Evolutionary conservation across 1,284 basidiomycete species (phyloP).

Genomic region (Ceratobasidium papillatum): DNA sequence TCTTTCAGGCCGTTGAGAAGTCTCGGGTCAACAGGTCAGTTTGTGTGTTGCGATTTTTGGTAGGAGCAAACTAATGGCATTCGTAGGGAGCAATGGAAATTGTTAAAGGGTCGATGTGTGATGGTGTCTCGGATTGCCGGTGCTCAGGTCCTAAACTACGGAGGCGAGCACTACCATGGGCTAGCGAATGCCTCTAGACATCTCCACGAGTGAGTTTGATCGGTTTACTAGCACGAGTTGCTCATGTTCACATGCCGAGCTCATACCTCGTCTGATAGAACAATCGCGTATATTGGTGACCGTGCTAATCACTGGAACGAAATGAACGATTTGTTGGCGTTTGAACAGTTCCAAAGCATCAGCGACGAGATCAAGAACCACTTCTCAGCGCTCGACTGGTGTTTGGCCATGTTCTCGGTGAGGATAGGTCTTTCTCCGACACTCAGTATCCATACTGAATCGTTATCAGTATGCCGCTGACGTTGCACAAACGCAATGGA

Average conservation of each 20-base stretch:
- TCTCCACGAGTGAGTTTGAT: neutral
- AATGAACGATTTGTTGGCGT: neutral
- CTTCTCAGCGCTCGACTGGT: neutral
- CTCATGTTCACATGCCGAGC: too few species aligned
- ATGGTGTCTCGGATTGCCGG: conserved; percentile 12
- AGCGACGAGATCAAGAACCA: neutral
- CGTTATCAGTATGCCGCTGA: neutral
- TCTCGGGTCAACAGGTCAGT: conserved; percentile 20
- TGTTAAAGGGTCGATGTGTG: conserved; percentile 13
- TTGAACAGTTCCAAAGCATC: neutral
- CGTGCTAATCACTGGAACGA: neutral
- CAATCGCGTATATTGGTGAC: neutral
- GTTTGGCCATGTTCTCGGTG: conserved; percentile 4
- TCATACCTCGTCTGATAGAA: neutral
- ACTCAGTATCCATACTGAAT: too few species aligned
- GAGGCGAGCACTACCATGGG: neutral
- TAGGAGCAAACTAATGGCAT: neutral
- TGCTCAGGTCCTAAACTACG: neutral
- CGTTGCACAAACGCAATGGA: conserved; percentile 14
- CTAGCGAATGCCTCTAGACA: neutral
- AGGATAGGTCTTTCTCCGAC: neutral
- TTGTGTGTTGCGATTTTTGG: neutral
- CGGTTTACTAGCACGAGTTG: too few species aligned
- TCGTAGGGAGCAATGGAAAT: conserved; percentile 9
- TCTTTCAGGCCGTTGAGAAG: conserved; percentile 3